Conservation (phyloP, 352 stramenopile species). For the Albugo laibachii region DNA sequence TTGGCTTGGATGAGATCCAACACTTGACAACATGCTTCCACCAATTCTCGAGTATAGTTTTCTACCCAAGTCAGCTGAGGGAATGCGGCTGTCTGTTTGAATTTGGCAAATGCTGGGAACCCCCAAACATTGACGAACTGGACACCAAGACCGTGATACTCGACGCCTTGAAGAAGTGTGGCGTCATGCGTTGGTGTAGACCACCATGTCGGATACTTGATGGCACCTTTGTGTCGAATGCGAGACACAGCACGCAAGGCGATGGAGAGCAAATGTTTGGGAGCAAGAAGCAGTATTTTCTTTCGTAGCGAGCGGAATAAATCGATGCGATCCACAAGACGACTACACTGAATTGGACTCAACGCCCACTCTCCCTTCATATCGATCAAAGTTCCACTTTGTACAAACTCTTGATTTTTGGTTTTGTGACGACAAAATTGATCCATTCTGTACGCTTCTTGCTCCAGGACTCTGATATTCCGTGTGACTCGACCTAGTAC, state of each 20-base stretch:
- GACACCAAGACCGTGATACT: slow-evolving; percentile 65
- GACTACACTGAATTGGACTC: slow-evolving; percentile 27
- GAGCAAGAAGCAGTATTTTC: slow-evolving; percentile 43
- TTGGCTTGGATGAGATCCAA: not conserved
- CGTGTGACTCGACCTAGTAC: slow-evolving; percentile 16
- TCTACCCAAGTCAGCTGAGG: slow-evolving; percentile 56
- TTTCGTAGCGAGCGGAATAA: slow-evolving; percentile 54
- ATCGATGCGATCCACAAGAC: slow-evolving; percentile 56
- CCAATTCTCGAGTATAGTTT: slow-evolving; percentile 36
- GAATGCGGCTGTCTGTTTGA: slow-evolving; percentile 19
- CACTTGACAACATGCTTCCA: slow-evolving; percentile 7
- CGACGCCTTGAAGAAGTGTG: slow-evolving; percentile 58
- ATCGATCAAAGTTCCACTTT: slow-evolving; percentile 37
- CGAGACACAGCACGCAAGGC: slow-evolving; percentile 6
- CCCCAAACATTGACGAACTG: slow-evolving; percentile 45
- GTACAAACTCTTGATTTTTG: slow-evolving; percentile 2
- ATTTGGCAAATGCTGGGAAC: slow-evolving; percentile 27
- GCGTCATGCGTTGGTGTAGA: slow-evolving; percentile 52
- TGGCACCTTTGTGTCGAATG: not conserved
- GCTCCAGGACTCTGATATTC: slow-evolving; percentile 24
- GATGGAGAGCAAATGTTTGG: slow-evolving; percentile 32
- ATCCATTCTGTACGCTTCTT: slow-evolving; percentile 42
- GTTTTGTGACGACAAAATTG: slow-evolving; percentile 12
- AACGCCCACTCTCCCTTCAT: slow-evolving; percentile 41
- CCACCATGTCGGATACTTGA: slow-evolving; percentile 51